Evolutionary conservation across 176 grass and related monocot genomes (phyloP).

Genomic region (Triticum timopheevii): DNA sequence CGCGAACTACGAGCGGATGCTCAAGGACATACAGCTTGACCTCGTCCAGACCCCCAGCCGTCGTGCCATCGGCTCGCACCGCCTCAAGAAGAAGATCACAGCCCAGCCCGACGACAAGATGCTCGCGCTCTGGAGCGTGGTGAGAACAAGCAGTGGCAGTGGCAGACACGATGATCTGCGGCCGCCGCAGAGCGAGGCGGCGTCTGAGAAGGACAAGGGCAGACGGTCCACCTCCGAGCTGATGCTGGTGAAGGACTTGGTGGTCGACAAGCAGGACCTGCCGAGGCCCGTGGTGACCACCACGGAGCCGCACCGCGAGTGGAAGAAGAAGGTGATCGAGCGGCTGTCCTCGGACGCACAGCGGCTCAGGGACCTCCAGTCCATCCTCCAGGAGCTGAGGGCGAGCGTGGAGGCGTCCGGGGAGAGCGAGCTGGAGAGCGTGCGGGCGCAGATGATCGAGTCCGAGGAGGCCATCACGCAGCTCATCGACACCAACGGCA

Average conservation of each 20-base stretch:
- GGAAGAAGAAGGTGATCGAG: constrained; percentile 76
- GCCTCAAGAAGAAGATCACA: constrained; percentile 36
- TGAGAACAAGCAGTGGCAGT: constrained; percentile 35
- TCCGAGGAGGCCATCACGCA: constrained; percentile 66
- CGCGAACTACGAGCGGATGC: constrained; percentile 57
- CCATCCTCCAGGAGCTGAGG: constrained; percentile 62
- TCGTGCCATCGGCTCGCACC: constrained; percentile 23
- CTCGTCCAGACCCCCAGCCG: constrained; percentile 67
- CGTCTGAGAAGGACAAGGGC: constrained; percentile 30
- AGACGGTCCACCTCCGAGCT: constrained; percentile 48
- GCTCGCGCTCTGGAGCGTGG: constrained; percentile 50
- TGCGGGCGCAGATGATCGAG: constrained; percentile 58
- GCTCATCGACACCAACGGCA: constrained; percentile 75
- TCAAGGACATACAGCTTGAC: constrained; percentile 94
- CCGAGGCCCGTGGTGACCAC: background rate
- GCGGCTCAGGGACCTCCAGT: constrained; percentile 57
- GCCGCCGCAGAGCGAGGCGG: constrained; percentile 32
- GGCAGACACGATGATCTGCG: constrained; percentile 21
- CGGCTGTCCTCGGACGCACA: constrained; percentile 60
- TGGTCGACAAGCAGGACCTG: constrained; percentile 72
- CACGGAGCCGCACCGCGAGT: constrained; percentile 54
- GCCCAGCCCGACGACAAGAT: constrained; percentile 38
- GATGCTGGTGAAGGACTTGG: constrained; percentile 71
- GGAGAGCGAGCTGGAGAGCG: constrained; percentile 50
- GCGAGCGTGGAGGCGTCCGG: constrained; percentile 46